A percentile compares a stretch with the other conserved stretches of the same genome.
These are phyloP conservation scores for Polyrhizophydium stewartii DNA, from an alignment of 371 early-diverging fungal genomes.

Conservation along the genomic window DNA sequence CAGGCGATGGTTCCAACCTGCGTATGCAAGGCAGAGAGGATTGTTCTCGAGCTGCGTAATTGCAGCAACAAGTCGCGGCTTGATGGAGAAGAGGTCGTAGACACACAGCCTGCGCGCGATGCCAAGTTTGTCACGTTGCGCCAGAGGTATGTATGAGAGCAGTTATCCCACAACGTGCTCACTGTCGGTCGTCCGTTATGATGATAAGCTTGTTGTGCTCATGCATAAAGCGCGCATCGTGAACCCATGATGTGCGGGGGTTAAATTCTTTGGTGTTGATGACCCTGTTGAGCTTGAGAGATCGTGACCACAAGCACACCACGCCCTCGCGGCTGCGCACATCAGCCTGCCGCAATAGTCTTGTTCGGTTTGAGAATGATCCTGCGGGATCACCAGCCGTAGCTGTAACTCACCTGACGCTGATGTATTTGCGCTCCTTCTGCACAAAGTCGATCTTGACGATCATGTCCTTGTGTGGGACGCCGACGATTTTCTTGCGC, in stretches of 20 bases:
- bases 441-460: slow-evolving; percentile 43
- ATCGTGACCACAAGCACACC: slow-evolving; percentile 43
- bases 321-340: slow-evolving; percentile 43
- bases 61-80: slow-evolving; percentile 40
- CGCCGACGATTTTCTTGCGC: slow-evolving; percentile 27
- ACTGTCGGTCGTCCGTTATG: slow-evolving; percentile 51
- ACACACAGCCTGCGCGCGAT: slow-evolving; percentile 34
- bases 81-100: slow-evolving; percentile 49
- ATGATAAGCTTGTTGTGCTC: slow-evolving; percentile 47
- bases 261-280: slow-evolving; percentile 39
- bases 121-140: background rate
- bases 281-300: slow-evolving; percentile 40
- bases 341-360: too few relatives aligned
- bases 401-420: slow-evolving; percentile 41
- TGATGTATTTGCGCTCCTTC: slow-evolving; percentile 51
- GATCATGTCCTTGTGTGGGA: slow-evolving; percentile 52
- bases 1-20: slow-evolving; percentile 18
- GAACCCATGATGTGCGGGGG: slow-evolving; percentile 42
- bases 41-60: slow-evolving; percentile 48
- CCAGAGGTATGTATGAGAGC: background rate
- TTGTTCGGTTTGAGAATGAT: too few relatives aligned
- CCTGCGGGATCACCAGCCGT: too few relatives aligned
- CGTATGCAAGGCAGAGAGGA: slow-evolving; percentile 46
- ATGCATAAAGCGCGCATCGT: slow-evolving; percentile 43
- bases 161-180: slow-evolving; percentile 1